Base-by-base conservation (phyloP, 345 rosid genomes). In the Excoecaria cochinchinensis region DNA sequence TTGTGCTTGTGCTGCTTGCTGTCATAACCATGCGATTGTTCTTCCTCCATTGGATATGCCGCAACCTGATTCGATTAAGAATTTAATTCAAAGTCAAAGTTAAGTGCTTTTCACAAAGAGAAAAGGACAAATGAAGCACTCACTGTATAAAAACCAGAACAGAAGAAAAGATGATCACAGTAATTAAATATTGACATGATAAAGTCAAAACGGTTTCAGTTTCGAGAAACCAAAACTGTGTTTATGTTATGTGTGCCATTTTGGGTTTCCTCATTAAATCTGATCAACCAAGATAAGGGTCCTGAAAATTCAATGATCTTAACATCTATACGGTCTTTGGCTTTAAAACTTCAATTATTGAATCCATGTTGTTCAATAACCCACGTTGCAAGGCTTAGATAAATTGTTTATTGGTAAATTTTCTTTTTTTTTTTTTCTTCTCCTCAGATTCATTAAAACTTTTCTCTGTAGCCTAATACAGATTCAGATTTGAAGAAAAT, bases 1-100 rank as follows among this genome's bases (percentile, higher is more conserved):
- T 1, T 48, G 52, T 19, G 70, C 59, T 38, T 56, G 62, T 15
- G 66, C 36, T 46, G 14, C 8, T 79, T 25, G 73, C 77, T 84
- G 50, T 79, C 89, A 71, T 79, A 90, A 22, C 50, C 69, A 83
- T 64, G 47, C 64, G 72, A 71, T 40, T 68, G 85, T 73, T 87
- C 87, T 64, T 84, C 87, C 69, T 89, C 91, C 85, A 88, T 86
- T 6, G 89, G 84, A 79, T 77, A 76, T 22, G 84, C 82, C 13
- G 87, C 62, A 38, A 92, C 92, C 98, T 94, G 74, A 71, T 70
- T 31, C 42, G 72, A 70, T 62, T 44, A 68, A 61, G 24, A 39
- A 4, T 67, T 60, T 24, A 44, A 4, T 19, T 19, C 51, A 36
- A 56, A 22, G 44, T 79, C 58, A 69, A 69, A 12, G 36, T 19